Conservation (phyloP, 139 green algal genomes). For the Microglena sp. region DNA sequence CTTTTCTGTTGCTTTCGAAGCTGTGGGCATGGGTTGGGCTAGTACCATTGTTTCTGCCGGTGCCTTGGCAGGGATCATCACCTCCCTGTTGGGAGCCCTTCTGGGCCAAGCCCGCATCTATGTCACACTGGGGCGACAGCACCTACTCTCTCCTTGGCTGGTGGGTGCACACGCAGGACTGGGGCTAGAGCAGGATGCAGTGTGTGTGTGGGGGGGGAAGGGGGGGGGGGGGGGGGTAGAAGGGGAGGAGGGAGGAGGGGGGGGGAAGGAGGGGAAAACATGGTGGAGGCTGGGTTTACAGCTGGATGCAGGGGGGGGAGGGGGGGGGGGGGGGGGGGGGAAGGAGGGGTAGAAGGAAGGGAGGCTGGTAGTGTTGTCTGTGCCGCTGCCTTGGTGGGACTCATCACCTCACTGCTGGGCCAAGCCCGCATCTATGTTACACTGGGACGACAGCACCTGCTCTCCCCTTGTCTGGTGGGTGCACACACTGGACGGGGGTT, state of each 20-base stretch:
- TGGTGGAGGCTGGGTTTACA: too few relatives aligned
- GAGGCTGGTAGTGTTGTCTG: too few relatives aligned
- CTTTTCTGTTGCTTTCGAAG: constrained; percentile 54
- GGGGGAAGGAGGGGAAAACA: background rate
- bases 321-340: too few relatives aligned
- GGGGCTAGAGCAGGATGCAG: background rate
- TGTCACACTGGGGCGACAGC: constrained; percentile 63
- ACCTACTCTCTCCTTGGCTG: constrained; percentile 60
- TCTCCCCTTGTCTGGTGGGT: constrained; percentile 55
- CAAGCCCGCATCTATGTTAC: constrained; percentile 71
- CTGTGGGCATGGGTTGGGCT: constrained; percentile 37
- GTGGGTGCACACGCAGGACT: constrained; percentile 18
- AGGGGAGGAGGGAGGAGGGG: background rate
- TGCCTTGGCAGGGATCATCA: constrained; percentile 61
- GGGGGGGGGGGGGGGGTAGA: background rate
- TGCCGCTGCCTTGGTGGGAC: constrained; percentile 57
- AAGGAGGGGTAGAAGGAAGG: too few relatives aligned
- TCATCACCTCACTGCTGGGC: constrained; percentile 60
- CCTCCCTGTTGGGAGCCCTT: constrained; percentile 48
- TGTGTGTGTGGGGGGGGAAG: background rate
- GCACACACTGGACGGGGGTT: too few relatives aligned
- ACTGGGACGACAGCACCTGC: constrained; percentile 62
- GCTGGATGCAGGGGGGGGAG: too few relatives aligned
- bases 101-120: constrained; percentile 72
- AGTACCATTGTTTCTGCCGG: constrained; percentile 36